phyloP scores from a whole-genome alignment of 805 yeast species.

The Myxozyma sirexii region DNA sequence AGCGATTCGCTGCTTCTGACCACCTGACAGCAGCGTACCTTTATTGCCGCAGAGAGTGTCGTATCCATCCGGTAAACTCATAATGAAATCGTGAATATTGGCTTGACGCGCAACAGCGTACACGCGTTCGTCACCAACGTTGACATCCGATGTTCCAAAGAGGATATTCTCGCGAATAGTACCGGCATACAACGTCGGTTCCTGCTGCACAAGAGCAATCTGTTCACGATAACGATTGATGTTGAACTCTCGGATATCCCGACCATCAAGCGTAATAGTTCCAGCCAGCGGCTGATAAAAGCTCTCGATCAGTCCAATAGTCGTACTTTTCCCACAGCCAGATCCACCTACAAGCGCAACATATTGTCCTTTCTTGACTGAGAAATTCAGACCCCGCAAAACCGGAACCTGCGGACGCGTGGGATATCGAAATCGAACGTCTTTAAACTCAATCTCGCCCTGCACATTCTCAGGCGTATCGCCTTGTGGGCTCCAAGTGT shows the following conservation, averaged over 20 bases:
- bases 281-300: conserved; percentile 57
- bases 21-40: conserved; percentile 61
- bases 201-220: conserved; percentile 65
- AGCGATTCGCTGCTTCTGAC: conserved; percentile 65
- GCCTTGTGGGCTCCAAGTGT: conserved; percentile 38
- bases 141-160: conserved; percentile 47
- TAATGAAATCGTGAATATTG: conserved; percentile 59
- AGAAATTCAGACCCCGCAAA: conserved; percentile 54
- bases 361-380: conserved; percentile 52
- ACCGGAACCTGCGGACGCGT: conserved; percentile 45
- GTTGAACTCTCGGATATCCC: conserved; percentile 52
- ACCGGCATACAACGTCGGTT: conserved; percentile 61
- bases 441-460: conserved; percentile 59
- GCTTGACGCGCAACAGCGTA: conserved; percentile 55
- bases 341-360: conserved; percentile 72
- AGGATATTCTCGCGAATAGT: conserved; percentile 58
- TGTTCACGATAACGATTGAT: conserved; percentile 53
- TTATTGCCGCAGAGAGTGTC: conserved; percentile 55
- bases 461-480: conserved; percentile 36
- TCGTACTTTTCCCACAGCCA: conserved; percentile 66
- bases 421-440: conserved; percentile 42
- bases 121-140: conserved; percentile 50
- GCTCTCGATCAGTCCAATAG: conserved; percentile 56
- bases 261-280: conserved; percentile 55
- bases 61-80: conserved; percentile 60